Evolutionary conservation across 1,139 yeast genomes (phyloP), one percentile per base, ranked within the genome.

Genomic region (Trichomonascaceae sp.): DNA sequence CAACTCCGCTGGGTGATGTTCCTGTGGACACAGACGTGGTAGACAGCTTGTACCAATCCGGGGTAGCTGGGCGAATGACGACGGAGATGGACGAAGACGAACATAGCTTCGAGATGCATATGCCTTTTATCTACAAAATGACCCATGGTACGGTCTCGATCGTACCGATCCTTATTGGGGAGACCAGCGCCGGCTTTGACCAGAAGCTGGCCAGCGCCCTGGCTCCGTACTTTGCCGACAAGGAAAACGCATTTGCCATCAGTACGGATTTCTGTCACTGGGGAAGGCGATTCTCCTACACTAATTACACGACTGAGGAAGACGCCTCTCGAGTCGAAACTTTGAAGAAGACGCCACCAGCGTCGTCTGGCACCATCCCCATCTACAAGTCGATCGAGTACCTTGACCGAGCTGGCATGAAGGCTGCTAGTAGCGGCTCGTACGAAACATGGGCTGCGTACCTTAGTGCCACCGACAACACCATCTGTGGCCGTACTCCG

Each of bases 251-350:
- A 1, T 80, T 89, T 56, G 72, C 82, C 17, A 66, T 89, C 4
- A 80, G 93, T 48, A 74, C 93, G 1, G 99, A 89, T 58, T 92
- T 89, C 50, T 87, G 97, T 52, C 98, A 89, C 51, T 89, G 98
- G 98, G 96, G 96, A 1, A 49, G 67, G 3, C 60, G 93, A 30
- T 84, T 85, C 50, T 76, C 74, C 9, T 85, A 77, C 51, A 75
- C 77, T 2, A 64, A 67, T 26, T 80, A 79, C 48, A 62, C 74
- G 4, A 46, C 45, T 13, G 43, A 43, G 1, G 38, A 47, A 4
- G 41, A 43, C 5, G 6, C 23, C 9, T 20, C 23, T 6, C 6
- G 11, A 11, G 37, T 44, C 3, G 17, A 15, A 17, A 35, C 36
- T 9, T 31, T 42, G 13, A 32, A 36, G 13, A 35, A 42, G 5